These are phyloP conservation scores for Paramyrothecium sp. DNA, from an alignment of 2,329 filamentous ascomycete genomes.

Conservation along the genomic window DNA sequence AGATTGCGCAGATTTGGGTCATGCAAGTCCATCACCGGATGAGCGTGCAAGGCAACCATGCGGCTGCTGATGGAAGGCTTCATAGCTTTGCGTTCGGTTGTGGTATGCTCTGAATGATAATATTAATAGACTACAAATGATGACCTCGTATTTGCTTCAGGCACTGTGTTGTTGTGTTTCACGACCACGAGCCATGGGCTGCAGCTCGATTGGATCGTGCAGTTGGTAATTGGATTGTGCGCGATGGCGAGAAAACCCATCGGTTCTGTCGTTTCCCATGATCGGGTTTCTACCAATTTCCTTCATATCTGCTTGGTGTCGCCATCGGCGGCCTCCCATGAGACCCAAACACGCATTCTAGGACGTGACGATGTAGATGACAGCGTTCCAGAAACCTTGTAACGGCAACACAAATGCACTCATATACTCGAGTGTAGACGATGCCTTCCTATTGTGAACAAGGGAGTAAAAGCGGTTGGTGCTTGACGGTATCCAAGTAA, in stretches of 20 bases:
- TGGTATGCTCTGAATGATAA: too few relatives aligned
- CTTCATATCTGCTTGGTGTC: conserved; percentile 25
- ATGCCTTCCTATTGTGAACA: conserved; percentile 50
- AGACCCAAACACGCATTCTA: conserved; percentile 57
- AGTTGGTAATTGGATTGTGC: too few relatives aligned
- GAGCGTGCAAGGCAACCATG: too few relatives aligned
- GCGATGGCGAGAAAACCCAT: conserved; percentile 16
- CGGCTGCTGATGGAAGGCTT: too few relatives aligned
- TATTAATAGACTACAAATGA: too few relatives aligned
- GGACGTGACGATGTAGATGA: conserved; percentile 73
- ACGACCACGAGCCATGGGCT: too few relatives aligned
- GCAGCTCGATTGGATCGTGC: too few relatives aligned
- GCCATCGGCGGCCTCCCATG: conserved; percentile 28
- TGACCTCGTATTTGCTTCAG: too few relatives aligned
- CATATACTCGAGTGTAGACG: conserved; percentile 63
- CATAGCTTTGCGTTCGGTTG: too few relatives aligned
- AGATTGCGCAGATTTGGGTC: too few relatives aligned
- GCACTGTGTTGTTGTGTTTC: too few relatives aligned
- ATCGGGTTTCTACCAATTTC: conserved; percentile 23
- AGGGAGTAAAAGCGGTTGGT: conserved; percentile 75
- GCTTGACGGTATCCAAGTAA: conserved; percentile 76
- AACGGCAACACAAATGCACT: conserved; percentile 75
- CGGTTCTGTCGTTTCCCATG: conserved; percentile 17
- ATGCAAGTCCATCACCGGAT: too few relatives aligned
- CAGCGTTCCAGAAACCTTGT: conserved; percentile 81